A percentile compares a stretch with the other conserved stretches of the same genome.
These are phyloP conservation scores for Penicillium pulvis DNA, from an alignment of 495 filamentous ascomycete species.

Conservation along the genomic window DNA sequence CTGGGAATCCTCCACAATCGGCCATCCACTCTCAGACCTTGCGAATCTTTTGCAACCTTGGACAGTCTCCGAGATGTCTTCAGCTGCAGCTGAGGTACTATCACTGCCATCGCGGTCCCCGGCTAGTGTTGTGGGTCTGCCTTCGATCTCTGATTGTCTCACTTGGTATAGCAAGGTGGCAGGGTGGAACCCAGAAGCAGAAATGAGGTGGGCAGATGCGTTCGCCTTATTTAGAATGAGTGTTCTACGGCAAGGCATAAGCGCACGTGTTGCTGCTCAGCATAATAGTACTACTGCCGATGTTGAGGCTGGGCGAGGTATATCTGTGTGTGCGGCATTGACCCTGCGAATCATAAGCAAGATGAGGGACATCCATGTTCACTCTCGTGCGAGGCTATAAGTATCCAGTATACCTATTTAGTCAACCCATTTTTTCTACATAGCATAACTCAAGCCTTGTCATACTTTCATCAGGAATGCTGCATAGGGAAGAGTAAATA, in stretches of 20 bases:
- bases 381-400: not conserved
- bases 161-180: not conserved
- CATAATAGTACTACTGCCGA: not conserved
- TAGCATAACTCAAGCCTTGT: not conserved
- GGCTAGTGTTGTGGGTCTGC: not conserved
- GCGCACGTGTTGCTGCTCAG: not conserved
- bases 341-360: constrained; percentile 2
- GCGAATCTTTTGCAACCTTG: constrained; percentile 4
- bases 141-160: constrained; percentile 1
- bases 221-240: constrained; percentile 2
- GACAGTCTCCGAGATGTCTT: not conserved
- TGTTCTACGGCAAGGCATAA: not conserved
- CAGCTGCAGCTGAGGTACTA: not conserved
- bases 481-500: not conserved
- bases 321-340: not conserved
- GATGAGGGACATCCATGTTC: not conserved
- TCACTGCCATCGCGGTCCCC: not conserved
- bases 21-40: constrained; percentile 6
- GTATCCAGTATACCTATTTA: not conserved
- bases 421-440: not conserved
- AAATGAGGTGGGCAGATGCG: constrained; percentile 4
- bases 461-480: not conserved
- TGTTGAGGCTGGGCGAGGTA: constrained; percentile 1
- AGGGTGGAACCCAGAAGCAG: constrained; percentile 1
- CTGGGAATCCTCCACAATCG: constrained; percentile 5